Percentiles rank a stretch among this genome's conserved stretches.
phyloP scores from a whole-genome alignment of 371 early-diverging fungal genomes.

The Apophysomyces ossiformis region DNA sequence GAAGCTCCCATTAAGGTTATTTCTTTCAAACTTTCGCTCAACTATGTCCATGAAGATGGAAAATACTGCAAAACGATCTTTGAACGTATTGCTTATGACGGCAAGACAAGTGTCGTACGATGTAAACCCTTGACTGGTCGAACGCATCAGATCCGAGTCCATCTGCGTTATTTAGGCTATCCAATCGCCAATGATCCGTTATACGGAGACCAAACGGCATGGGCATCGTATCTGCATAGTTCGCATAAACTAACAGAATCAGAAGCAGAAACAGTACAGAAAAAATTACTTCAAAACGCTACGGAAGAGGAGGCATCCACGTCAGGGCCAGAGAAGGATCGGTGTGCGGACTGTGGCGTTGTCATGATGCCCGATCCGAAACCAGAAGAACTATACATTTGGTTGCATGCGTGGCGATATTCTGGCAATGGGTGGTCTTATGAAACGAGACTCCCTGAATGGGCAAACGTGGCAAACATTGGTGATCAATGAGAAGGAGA shows the following conservation, averaged over 20 bases:
- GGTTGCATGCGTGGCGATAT: conserved; percentile 87
- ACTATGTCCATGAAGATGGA: conserved; percentile 81
- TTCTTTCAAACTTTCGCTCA: conserved; percentile 85
- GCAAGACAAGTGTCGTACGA: conserved; percentile 67
- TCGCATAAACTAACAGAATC: conserved; percentile 44
- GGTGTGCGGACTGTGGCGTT: conserved; percentile 58
- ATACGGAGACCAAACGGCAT: conserved; percentile 74
- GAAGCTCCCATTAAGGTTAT: conserved; percentile 83
- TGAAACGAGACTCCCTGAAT: conserved; percentile 79
- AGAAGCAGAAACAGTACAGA: conserved; percentile 14
- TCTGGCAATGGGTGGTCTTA: conserved; percentile 69
- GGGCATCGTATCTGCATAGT: conserved; percentile 67
- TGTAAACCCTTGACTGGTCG: conserved; percentile 95
- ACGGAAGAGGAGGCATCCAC: conserved; percentile 12
- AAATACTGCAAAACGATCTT: conserved; percentile 81
- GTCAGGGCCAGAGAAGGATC: conserved; percentile 12
- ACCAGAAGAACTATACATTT: conserved; percentile 73
- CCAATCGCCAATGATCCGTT: conserved; percentile 98
- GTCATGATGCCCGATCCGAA: conserved; percentile 65
- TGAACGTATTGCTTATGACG: conserved; percentile 67
- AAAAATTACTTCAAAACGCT: conserved; percentile 9
- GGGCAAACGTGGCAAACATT: conserved; percentile 61
- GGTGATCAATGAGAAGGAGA: background rate
- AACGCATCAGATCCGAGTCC: conserved; percentile 99
- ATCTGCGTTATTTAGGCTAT: conserved; percentile 93